These are phyloP conservation scores for Atalantia buxifolia DNA, from an alignment of 345 rosid species.

Conservation along the genomic window DNA sequence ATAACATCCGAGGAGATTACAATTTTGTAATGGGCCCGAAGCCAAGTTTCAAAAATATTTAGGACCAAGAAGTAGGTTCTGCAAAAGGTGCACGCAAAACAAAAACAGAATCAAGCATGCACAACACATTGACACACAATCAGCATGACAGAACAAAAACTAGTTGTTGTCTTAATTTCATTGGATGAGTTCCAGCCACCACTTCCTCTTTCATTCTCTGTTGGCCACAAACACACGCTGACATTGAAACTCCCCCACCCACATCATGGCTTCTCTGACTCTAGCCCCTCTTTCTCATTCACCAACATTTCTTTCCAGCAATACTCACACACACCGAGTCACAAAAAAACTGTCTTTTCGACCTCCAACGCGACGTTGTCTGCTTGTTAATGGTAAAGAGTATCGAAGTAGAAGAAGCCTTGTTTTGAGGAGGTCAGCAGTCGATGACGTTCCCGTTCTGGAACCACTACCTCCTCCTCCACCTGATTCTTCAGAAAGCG, in stretches of 20 bases:
- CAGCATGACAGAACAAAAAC: background rate
- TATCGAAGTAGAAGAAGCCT: constrained; percentile 18
- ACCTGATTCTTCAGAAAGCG: background rate
- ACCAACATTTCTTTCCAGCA: background rate
- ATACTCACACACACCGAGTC: background rate
- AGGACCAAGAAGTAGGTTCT: background rate
- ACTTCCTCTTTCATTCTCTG: background rate
- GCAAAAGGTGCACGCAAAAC: too few species aligned
- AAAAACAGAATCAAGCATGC: too few species aligned
- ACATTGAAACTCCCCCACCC: background rate
- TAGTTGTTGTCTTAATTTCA: background rate
- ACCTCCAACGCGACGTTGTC: constrained; percentile 8
- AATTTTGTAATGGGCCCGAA: too few species aligned
- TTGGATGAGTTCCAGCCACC: background rate
- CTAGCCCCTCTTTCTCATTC: constrained; percentile 3
- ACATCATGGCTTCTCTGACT: constrained; percentile 16
- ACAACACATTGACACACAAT: too few species aligned
- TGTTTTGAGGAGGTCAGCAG: constrained; percentile 35
- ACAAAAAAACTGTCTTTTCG: background rate
- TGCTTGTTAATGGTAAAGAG: background rate
- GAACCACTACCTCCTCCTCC: constrained; percentile 40
- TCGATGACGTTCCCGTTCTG: constrained; percentile 40
- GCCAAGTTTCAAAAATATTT: too few species aligned
- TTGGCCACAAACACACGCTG: background rate
- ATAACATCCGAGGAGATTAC: too few species aligned